Evolutionary conservation across 2,329 filamentous ascomycete genomes (phyloP).

Genomic region (Metarhizium brunneum): DNA sequence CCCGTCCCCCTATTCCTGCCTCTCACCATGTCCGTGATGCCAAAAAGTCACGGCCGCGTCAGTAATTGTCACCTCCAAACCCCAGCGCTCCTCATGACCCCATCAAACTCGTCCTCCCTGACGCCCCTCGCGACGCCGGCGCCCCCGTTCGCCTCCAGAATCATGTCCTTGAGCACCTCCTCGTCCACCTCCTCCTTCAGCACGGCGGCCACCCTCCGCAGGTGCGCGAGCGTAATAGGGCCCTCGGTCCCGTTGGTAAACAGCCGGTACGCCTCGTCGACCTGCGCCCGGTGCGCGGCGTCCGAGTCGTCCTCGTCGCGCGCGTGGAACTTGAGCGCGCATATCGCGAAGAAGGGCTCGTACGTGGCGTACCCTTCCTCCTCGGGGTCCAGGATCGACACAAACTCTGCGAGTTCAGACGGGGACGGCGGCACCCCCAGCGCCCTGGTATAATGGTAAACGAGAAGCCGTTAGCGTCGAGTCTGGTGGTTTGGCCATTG

Average conservation of each 20-base stretch:
- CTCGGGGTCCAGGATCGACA: slow-evolving; percentile 75
- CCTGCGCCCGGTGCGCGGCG: slow-evolving; percentile 52
- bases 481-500: no score
- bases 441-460: slow-evolving; percentile 45
- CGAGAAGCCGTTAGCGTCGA: no score
- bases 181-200: slow-evolving; percentile 81
- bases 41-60: background rate
- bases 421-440: slow-evolving; percentile 62
- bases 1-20: no score
- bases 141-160: slow-evolving; percentile 84
- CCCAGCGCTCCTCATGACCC: slow-evolving; percentile 75
- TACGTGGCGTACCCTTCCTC: slow-evolving; percentile 69
- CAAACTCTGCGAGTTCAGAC: slow-evolving; percentile 65
- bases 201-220: slow-evolving; percentile 69
- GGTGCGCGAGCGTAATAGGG: slow-evolving; percentile 70
- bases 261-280: slow-evolving; percentile 72
- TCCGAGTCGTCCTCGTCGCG: slow-evolving; percentile 41
- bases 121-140: slow-evolving; percentile 63
- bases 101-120: slow-evolving; percentile 70
- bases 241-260: slow-evolving; percentile 53
- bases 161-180: slow-evolving; percentile 83
- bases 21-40: no score
- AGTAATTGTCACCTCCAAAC: slow-evolving; percentile 56
- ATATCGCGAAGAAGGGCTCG: slow-evolving; percentile 75
- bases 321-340: slow-evolving; percentile 73